phyloP scores from a whole-genome alignment of 768 basidiomycete genomes.

The Pholiota microspora region DNA sequence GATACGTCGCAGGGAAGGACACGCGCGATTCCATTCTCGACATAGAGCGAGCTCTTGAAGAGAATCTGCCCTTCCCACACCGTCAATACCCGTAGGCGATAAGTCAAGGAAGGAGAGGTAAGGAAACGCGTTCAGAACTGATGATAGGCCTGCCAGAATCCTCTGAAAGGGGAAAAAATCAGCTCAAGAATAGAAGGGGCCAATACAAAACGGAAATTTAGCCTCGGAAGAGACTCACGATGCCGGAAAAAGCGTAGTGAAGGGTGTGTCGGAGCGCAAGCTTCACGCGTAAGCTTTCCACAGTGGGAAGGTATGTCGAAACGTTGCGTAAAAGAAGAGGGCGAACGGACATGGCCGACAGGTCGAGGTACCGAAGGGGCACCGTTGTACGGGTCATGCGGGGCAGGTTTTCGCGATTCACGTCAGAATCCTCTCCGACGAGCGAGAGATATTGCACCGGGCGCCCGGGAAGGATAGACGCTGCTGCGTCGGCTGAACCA shows the following conservation, averaged over 20 bases:
- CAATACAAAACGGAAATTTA: constrained; percentile 1
- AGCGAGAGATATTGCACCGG: constrained; percentile 57
- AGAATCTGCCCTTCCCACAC: constrained; percentile 38
- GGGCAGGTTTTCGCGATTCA: constrained; percentile 50
- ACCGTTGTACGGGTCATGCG: constrained; percentile 45
- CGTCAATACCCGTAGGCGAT: constrained; percentile 54
- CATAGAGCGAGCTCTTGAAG: constrained; percentile 54
- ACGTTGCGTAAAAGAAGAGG: constrained; percentile 55
- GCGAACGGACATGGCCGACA: constrained; percentile 58
- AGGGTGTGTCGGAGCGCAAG: constrained; percentile 66
- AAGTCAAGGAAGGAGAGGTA: constrained; percentile 54
- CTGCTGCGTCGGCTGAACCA: constrained; percentile 58
- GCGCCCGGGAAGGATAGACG: constrained; percentile 57
- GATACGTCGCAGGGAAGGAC: constrained; percentile 50
- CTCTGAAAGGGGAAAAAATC: constrained; percentile 34
- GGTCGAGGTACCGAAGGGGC: constrained; percentile 54
- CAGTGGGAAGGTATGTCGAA: constrained; percentile 45
- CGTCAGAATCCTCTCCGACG: constrained; percentile 52
- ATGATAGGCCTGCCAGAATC: constrained; percentile 57
- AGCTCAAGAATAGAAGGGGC: constrained; percentile 6
- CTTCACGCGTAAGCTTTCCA: constrained; percentile 52
- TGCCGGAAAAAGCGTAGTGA: constrained; percentile 61
- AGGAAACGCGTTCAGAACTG: constrained; percentile 50
- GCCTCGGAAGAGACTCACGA: constrained; percentile 44
- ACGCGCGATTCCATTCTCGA: constrained; percentile 51